These are phyloP conservation scores for Phytopythium litorale DNA, from an alignment of 352 stramenopile genomes.

Conservation along the genomic window DNA sequence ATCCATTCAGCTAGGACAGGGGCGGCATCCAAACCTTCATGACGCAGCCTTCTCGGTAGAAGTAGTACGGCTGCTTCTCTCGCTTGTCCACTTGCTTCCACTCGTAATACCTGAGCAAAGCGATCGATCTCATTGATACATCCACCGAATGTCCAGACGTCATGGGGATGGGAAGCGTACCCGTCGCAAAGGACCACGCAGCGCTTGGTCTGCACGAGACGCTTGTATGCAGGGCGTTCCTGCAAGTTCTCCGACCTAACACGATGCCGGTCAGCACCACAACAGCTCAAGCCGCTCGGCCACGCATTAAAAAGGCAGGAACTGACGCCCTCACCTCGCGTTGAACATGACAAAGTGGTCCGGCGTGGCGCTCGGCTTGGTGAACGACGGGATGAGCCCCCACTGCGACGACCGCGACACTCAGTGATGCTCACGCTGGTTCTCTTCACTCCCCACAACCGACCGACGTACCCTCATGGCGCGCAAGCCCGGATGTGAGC, in stretches of 20 bases:
- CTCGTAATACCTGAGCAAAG: slow-evolving; percentile 75
- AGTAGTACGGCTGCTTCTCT: slow-evolving; percentile 90
- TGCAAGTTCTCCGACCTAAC: slow-evolving; percentile 62
- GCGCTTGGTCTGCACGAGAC: slow-evolving; percentile 64
- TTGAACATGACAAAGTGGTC: slow-evolving; percentile 89
- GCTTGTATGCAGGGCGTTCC: slow-evolving; percentile 69
- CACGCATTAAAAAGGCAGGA: background rate
- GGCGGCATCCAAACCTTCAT: slow-evolving; percentile 41
- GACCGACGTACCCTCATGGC: slow-evolving; percentile 51
- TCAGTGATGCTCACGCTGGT: background rate
- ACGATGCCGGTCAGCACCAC: background rate
- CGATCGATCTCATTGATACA: background rate
- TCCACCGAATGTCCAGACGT: background rate
- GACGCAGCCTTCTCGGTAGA: slow-evolving; percentile 37
- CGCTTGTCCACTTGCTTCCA: slow-evolving; percentile 87
- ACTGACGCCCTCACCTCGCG: slow-evolving; percentile 38
- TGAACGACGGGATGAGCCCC: slow-evolving; percentile 80
- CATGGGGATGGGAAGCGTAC: slow-evolving; percentile 10
- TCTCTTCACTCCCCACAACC: background rate
- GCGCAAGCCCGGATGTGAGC: slow-evolving; percentile 25
- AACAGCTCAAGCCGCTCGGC: background rate
- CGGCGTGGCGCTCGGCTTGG: slow-evolving; percentile 63
- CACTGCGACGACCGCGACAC: slow-evolving; percentile 32
- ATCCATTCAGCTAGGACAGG: no score
- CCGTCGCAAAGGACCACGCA: slow-evolving; percentile 86